These are phyloP conservation scores for Colletotrichum siamense DNA, from an alignment of 2,329 filamentous ascomycete genomes.

Conservation along the genomic window DNA sequence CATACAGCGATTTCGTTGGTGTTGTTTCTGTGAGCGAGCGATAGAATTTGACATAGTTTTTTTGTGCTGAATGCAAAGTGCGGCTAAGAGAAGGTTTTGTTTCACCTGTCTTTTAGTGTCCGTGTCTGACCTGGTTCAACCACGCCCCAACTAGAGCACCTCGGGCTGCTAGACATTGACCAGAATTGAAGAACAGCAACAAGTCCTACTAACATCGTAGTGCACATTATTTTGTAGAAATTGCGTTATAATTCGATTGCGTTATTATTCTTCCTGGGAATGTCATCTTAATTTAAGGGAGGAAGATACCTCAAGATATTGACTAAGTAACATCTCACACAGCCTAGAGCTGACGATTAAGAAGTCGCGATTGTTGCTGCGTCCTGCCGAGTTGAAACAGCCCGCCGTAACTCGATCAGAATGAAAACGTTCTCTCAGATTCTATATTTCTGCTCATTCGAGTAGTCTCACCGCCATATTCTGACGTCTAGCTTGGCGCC, in stretches of 20 bases:
- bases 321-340: too few relatives aligned
- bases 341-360: not conserved
- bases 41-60: not conserved
- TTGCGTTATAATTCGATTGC: too few relatives aligned
- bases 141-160: not conserved
- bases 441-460: accelerated
- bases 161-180: not conserved
- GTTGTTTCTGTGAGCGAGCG: not conserved
- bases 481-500: not conserved
- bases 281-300: too few relatives aligned
- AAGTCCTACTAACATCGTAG: not conserved
- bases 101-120: not conserved
- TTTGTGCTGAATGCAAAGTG: not conserved
- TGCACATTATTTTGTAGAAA: not conserved
- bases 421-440: accelerated
- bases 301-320: too few relatives aligned
- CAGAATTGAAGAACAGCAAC: not conserved
- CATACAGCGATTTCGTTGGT: not conserved
- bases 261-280: too few relatives aligned
- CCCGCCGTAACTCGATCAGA: accelerated
- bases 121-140: not conserved
- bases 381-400: not conserved
- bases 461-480: accelerated
- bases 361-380: not conserved
- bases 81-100: not conserved